A percentile compares a stretch with the other conserved stretches of the same genome.
Evolutionary conservation across 139 green algal species (phyloP).

Genomic region (Diplosphaera chodatii): DNA sequence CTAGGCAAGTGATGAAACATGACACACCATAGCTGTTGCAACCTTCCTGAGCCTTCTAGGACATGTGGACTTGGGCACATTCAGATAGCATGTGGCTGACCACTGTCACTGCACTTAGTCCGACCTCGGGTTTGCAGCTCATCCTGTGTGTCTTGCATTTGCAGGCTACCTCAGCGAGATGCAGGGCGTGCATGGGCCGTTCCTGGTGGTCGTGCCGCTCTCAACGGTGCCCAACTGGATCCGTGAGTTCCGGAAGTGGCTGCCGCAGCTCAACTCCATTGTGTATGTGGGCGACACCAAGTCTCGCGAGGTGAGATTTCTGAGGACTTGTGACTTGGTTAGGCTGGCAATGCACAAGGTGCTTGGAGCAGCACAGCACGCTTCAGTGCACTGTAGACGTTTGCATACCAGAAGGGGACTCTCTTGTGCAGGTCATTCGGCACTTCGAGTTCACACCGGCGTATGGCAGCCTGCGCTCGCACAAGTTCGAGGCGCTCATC

Average conservation of each 20-base stretch:
- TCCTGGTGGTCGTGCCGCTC: slow-evolving; percentile 86
- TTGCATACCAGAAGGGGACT: too few relatives aligned
- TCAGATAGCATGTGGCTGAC: too few relatives aligned
- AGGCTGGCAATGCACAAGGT: neutral
- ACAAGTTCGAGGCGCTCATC: slow-evolving; percentile 75
- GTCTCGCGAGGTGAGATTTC: slow-evolving; percentile 28
- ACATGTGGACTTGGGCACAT: too few relatives aligned
- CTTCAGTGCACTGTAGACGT: too few relatives aligned
- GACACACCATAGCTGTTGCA: too few relatives aligned
- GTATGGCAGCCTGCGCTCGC: slow-evolving; percentile 13
- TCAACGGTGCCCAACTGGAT: slow-evolving; percentile 89
- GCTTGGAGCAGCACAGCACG: too few relatives aligned
- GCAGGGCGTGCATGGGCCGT: slow-evolving; percentile 63
- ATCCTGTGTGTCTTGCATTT: too few relatives aligned
- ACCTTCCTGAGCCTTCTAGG: too few relatives aligned
- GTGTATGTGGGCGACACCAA: slow-evolving; percentile 86
- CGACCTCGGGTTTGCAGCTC: too few relatives aligned
- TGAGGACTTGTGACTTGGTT: slow-evolving; percentile 5
- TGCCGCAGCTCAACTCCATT: slow-evolving; percentile 62
- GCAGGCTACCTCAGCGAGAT: slow-evolving; percentile 53
- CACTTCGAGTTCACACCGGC: slow-evolving; percentile 48
- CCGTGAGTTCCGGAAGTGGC: slow-evolving; percentile 79
- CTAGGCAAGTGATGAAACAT: slow-evolving; percentile 22
- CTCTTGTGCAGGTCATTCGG: slow-evolving; percentile 51
- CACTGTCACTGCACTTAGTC: too few relatives aligned